Evolutionary conservation across 1,284 basidiomycete species (phyloP), one percentile per base, ranked within the genome.

Genomic region (Papiliotrema flavescens): DNA sequence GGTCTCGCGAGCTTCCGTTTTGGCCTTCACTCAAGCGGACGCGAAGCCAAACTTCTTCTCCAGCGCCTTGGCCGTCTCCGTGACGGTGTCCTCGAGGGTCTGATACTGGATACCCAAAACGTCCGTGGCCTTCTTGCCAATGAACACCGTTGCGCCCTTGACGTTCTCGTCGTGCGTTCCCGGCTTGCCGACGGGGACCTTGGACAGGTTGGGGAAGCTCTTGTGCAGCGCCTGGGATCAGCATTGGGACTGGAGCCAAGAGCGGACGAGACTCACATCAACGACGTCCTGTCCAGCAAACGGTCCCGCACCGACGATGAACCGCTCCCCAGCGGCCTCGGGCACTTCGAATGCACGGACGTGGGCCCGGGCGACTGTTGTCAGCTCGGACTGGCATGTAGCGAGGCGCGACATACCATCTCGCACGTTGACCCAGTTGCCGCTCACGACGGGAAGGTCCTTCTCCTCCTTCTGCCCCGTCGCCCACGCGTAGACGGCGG

Each of bases 251-350:
- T 19, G n/a, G 41, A 2, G 23, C 9, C 22, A 23, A 22, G 23
- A 39, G 13, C 17, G 6, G n/a, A 6, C 7, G n/a, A 15, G 15
- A 53, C 51, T 14, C 44, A 69, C 66, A 42, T 69, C 65, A 36
- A 58, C 57, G 36, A 51, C 57, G 49, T 73, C 73, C 47, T 75
- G 68, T 11, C 67, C 67, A 35, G 59, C 57, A 45, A 64, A 63
- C 13, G 71, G 59, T 44, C 78, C 82, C 4, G 64, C 71, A 34
- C 69, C 71, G 44, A 80, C 59, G 61, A 86, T 80, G 65, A 85
- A 82, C 1, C 88, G 79, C 59, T 88, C 74, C 0, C 82, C 83
- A 5, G 80, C 81, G 0, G 86, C 86, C n/a, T 80, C 80, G 3
- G 78, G 71, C 35, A 78, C 79, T 36, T 79, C 76, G 1, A 86